These are phyloP conservation scores for Trichophyton schoenleinii DNA, from an alignment of 2,329 filamentous ascomycete genomes.

Conservation along the genomic window DNA sequence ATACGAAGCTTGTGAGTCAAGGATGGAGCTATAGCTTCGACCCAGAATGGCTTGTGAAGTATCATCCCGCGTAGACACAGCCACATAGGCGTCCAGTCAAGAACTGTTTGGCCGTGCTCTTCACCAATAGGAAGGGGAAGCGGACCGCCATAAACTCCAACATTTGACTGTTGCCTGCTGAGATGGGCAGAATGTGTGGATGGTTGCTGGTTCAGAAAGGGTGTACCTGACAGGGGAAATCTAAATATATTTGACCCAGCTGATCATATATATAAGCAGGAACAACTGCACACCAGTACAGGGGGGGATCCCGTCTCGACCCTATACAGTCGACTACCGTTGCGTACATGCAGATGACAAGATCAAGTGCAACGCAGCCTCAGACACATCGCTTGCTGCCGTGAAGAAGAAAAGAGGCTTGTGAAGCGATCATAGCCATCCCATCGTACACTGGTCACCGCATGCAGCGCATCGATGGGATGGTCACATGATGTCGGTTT, in stretches of 20 bases:
- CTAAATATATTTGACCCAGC: background rate
- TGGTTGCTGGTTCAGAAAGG: background rate
- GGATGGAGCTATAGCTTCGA: background rate
- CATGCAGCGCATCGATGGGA: background rate
- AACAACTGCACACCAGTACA: background rate
- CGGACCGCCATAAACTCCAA: background rate
- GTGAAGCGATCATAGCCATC: background rate
- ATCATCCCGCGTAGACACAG: background rate
- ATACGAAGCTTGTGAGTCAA: background rate
- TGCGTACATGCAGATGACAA: background rate
- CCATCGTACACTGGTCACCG: background rate
- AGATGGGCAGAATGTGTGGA: background rate
- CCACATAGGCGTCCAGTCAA: background rate
- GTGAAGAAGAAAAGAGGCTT: background rate
- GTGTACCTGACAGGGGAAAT: constrained; percentile 1
- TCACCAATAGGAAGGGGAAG: background rate
- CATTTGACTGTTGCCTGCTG: background rate
- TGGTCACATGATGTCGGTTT: background rate
- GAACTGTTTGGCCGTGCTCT: background rate
- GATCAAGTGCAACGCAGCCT: background rate
- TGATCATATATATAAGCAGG: constrained; percentile 3
- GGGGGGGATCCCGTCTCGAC: too few species aligned
- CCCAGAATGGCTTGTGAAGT: background rate
- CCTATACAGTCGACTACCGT: background rate
- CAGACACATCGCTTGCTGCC: background rate